phyloP scores from a whole-genome alignment of 768 basidiomycete genomes.

The Lactarius psammicola region DNA sequence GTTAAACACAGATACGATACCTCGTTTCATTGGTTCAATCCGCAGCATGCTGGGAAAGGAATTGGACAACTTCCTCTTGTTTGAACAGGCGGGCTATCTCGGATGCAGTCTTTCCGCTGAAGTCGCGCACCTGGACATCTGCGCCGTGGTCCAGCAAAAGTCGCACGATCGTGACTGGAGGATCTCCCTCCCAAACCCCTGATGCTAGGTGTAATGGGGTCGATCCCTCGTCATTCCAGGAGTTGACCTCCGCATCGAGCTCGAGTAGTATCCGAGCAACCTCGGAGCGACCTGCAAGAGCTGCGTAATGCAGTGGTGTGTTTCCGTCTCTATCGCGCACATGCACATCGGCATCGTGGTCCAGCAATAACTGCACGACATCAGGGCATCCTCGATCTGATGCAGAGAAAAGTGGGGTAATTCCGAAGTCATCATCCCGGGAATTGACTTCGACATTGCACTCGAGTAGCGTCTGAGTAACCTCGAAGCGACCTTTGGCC shows the following conservation, averaged over 20 bases:
- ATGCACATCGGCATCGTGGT: not conserved
- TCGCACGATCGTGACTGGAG: not conserved
- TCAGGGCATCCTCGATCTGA: accelerated
- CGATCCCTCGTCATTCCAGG: not conserved
- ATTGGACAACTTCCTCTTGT: not conserved
- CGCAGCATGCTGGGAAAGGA: not conserved
- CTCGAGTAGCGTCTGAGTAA: not conserved
- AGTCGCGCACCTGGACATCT: not conserved
- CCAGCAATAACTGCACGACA: not conserved
- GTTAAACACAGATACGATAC: no score
- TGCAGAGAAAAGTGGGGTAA: not conserved
- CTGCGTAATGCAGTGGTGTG: not conserved
- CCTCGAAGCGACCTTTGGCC: no score
- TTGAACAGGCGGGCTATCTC: not conserved
- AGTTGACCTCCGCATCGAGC: not conserved
- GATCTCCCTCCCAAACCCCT: accelerated
- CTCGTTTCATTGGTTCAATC: no score
- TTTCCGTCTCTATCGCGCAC: not conserved
- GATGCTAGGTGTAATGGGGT: not conserved
- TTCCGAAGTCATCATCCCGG: not conserved
- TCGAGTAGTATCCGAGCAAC: not conserved
- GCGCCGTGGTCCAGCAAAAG: not conserved
- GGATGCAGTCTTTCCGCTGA: not conserved
- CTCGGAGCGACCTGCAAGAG: not conserved
- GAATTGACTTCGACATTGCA: not conserved